Evolutionary conservation across 1,284 basidiomycete genomes (phyloP).

Genomic region (Cutaneotrichosporon sp.): DNA sequence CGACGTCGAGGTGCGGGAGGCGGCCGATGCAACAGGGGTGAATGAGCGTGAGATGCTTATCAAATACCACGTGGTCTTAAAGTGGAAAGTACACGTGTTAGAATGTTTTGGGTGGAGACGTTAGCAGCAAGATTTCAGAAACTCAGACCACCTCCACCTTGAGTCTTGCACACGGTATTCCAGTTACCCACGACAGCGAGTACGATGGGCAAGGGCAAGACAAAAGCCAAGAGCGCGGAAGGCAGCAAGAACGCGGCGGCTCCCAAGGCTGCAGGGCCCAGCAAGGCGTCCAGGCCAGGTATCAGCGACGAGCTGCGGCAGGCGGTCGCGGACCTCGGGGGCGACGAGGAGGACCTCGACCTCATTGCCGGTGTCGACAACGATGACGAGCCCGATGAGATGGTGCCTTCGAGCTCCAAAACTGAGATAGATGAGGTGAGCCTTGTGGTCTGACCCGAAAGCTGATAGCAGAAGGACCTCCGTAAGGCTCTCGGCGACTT

Average conservation of each 20-base stretch:
- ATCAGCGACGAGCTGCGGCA: conserved; percentile 39
- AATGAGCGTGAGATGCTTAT: too few species aligned
- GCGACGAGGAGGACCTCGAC: conserved; percentile 54
- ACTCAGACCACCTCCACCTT: conserved; percentile 1
- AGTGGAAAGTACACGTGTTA: conserved; percentile 3
- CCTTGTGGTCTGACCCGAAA: not conserved
- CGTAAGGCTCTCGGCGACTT: conserved; percentile 58
- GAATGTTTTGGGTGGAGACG: too few species aligned
- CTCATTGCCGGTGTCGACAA: conserved; percentile 51
- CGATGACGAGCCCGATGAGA: conserved; percentile 43
- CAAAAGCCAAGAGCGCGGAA: conserved; percentile 2
- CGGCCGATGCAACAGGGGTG: too few species aligned
- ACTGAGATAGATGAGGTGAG: conserved; percentile 35
- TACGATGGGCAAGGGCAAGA: conserved; percentile 16
- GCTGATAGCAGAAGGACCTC: conserved; percentile 46
- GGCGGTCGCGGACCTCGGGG: conserved; percentile 53
- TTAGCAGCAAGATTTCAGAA: conserved; percentile 1
- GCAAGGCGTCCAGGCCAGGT: not conserved
- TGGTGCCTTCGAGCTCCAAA: conserved; percentile 8
- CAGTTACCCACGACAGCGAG: not conserved
- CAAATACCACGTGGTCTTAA: too few species aligned
- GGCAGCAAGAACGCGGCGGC: not conserved
- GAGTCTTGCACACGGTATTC: not conserved
- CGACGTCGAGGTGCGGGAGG: not conserved
- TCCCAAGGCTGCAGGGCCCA: conserved; percentile 1